A percentile compares a stretch with the other conserved stretches of the same genome.
Evolutionary conservation across 306 rosid genomes (phyloP).

Genomic region (Trifolium subterraneum): DNA sequence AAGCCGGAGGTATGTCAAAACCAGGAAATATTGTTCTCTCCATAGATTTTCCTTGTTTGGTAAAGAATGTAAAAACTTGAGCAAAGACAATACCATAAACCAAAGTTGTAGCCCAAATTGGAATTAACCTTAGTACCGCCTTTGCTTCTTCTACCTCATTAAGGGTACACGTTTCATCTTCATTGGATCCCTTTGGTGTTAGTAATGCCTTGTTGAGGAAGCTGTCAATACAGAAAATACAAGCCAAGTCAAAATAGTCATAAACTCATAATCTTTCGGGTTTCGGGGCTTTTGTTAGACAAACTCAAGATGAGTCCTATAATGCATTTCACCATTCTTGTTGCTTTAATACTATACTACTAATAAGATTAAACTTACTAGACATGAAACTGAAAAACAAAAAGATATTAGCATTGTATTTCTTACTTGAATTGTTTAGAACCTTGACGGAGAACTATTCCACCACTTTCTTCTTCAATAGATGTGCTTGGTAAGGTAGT

Average conservation of each 20-base stretch:
- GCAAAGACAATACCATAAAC: constrained; percentile 48
- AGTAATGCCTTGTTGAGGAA: constrained; percentile 52
- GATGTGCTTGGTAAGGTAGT: background rate
- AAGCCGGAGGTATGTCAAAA: constrained; percentile 61
- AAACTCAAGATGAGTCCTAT: no score
- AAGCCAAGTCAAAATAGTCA: background rate
- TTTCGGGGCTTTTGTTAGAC: no score
- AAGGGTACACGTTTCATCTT: constrained; percentile 36
- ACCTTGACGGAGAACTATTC: background rate
- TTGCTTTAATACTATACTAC: no score
- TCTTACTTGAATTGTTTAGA: constrained; percentile 20
- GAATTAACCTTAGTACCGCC: constrained; percentile 50
- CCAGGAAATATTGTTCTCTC: constrained; percentile 58
- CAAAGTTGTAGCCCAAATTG: constrained; percentile 51
- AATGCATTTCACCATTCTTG: no score
- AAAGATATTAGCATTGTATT: background rate
- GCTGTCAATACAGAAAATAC: constrained; percentile 31
- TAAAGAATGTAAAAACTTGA: constrained; percentile 45
- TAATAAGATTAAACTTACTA: no score
- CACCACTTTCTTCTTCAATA: constrained; percentile 37
- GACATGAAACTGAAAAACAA: background rate
- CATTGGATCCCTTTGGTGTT: constrained; percentile 40
- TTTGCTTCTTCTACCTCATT: constrained; percentile 60
- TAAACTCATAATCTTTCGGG: background rate
- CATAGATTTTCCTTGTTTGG: constrained; percentile 60